A percentile compares a stretch with the other conserved stretches of the same genome.
phyloP scores from a whole-genome alignment of 495 filamentous ascomycete genomes.

The Penicillium angulare region DNA sequence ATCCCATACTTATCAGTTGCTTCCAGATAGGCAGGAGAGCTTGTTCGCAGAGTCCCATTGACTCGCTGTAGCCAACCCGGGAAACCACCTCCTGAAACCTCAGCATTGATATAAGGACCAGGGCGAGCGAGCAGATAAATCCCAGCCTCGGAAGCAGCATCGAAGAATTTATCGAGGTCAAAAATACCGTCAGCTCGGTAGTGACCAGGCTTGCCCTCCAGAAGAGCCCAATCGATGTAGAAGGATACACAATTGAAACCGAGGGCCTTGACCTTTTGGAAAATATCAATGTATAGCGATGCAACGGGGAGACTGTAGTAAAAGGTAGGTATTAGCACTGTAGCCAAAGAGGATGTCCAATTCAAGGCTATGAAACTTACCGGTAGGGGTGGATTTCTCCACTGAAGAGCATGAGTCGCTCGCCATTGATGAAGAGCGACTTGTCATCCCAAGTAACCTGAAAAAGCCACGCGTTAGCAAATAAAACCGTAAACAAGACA shows the following conservation, averaged over 20 bases:
- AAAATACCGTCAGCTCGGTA: constrained; percentile 71
- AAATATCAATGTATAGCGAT: constrained; percentile 68
- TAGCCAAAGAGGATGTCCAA: neutral
- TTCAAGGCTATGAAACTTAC: constrained; percentile 22
- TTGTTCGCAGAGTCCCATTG: constrained; percentile 58
- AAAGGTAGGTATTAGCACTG: too few relatives aligned
- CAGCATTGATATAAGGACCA: constrained; percentile 70
- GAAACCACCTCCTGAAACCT: constrained; percentile 61
- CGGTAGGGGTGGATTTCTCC: constrained; percentile 73
- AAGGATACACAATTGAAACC: constrained; percentile 77
- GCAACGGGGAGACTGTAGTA: constrained; percentile 63
- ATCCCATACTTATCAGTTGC: constrained; percentile 57
- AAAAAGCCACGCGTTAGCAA: too few relatives aligned
- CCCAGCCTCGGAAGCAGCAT: constrained; percentile 63
- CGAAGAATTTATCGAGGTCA: constrained; percentile 67
- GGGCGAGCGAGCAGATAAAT: constrained; percentile 74
- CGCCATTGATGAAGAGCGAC: constrained; percentile 69
- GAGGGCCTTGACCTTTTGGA: constrained; percentile 76
- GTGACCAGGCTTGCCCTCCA: constrained; percentile 68
- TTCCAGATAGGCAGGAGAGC: constrained; percentile 57
- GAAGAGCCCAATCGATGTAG: constrained; percentile 76
- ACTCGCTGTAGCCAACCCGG: constrained; percentile 66
- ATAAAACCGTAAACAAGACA: too few relatives aligned
- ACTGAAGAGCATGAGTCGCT: constrained; percentile 68
- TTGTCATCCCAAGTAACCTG: constrained; percentile 75